These are phyloP conservation scores for Chrysopogon serrulatus DNA, from an alignment of 176 grass and related monocot species.

Conservation along the genomic window DNA sequence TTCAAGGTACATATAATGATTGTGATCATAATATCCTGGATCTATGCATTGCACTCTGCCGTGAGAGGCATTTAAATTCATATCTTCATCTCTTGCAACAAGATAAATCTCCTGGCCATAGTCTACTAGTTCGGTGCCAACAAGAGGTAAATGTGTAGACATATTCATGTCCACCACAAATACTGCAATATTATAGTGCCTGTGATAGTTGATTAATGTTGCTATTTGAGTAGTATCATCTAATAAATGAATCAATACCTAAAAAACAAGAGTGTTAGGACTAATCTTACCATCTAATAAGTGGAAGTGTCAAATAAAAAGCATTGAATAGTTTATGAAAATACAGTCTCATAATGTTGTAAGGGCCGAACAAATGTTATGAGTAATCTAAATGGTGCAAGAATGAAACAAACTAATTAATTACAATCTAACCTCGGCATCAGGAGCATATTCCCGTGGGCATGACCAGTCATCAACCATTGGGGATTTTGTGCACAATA, in stretches of 20 bases:
- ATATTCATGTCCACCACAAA: neutral
- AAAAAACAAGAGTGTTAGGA: neutral
- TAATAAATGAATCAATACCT: neutral
- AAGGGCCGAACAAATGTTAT: too few relatives aligned
- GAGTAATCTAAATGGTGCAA: too few relatives aligned
- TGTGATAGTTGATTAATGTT: neutral
- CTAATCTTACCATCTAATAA: neutral
- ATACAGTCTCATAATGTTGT: too few relatives aligned
- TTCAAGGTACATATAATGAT: neutral
- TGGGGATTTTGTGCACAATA: neutral
- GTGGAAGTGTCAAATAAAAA: too few relatives aligned
- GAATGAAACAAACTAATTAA: too few relatives aligned
- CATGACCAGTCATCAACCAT: neutral
- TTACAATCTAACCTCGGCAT: neutral
- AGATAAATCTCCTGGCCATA: neutral
- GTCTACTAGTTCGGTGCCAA: neutral
- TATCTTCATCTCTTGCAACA: neutral
- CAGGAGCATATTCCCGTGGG: neutral
- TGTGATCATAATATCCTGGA: neutral
- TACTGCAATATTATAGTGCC: neutral
- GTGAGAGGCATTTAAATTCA: neutral
- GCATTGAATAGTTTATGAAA: too few relatives aligned
- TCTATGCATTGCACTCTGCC: neutral
- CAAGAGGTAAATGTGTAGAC: neutral
- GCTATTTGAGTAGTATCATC: neutral